These are phyloP conservation scores for Globisporangium orthogonon DNA, from an alignment of 352 stramenopile species.

Conservation along the genomic window DNA sequence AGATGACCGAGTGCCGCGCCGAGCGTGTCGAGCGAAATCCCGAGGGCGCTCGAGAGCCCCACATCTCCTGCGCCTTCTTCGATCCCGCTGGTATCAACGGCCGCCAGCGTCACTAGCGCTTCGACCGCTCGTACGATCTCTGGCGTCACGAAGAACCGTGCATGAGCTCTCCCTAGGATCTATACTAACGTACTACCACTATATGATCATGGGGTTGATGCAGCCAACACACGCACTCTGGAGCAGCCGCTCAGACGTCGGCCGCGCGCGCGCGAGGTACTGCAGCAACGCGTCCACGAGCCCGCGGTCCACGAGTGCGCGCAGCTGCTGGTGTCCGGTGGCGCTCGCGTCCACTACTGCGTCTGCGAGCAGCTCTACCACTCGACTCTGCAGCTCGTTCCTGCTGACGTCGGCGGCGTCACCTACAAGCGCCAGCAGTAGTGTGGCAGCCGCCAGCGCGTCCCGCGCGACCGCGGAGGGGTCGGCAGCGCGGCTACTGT, in stretches of 20 bases:
- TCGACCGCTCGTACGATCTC: slow-evolving; percentile 22
- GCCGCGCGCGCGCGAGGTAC: slow-evolving; percentile 4
- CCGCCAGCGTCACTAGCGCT: slow-evolving; percentile 18
- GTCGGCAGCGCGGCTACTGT: not conserved
- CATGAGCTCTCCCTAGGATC: not conserved
- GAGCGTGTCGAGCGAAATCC: slow-evolving; percentile 28
- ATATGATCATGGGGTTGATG: too few species aligned
- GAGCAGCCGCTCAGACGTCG: not conserved
- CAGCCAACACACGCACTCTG: slow-evolving; percentile 7
- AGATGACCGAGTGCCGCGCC: slow-evolving; percentile 33
- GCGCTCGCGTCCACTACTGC: not conserved
- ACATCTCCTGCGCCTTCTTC: not conserved
- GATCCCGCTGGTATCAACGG: slow-evolving; percentile 7
- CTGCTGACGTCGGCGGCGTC: not conserved
- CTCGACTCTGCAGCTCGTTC: not conserved
- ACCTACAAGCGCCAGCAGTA: not conserved
- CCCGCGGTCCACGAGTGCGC: not conserved
- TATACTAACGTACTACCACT: not conserved
- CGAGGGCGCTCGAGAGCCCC: not conserved
- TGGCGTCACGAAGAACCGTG: not conserved
- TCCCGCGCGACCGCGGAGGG: not conserved
- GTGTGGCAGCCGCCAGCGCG: not conserved
- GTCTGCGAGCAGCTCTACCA: slow-evolving; percentile 6
- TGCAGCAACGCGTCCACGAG: slow-evolving; percentile 8
- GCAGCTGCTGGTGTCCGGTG: not conserved